Base-by-base conservation (phyloP, 2,329 filamentous ascomycete genomes). In the Curvularia hawaiiensis region DNA sequence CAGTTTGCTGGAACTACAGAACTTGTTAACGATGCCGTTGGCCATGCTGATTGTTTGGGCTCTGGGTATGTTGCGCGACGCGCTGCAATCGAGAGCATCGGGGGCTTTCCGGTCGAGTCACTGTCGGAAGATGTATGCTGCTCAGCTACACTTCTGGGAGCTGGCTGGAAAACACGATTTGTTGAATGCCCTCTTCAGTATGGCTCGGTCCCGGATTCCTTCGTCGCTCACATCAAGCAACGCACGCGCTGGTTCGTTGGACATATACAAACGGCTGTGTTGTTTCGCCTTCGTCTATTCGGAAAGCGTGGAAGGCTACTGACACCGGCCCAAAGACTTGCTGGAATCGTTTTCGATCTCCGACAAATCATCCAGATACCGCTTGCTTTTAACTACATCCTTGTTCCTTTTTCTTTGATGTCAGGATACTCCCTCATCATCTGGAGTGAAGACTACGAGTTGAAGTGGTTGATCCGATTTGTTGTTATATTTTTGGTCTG, bases 1-100 rank as follows among this genome's bases (percentile, higher is more conserved):
- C 82, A 83, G 60, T 87, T 87, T 68, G 83, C 85, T 10, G 83
- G 85, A 68, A 74, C 80, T n/a, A 78, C 77, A 67, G 80, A 82
- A 59, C 74, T 75, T 5, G 77, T 79, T 40, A 80, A 80, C 58
- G 80, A 82, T 57, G 73, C 75, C 0, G 69, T 78, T 28, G 77
- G 76, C 73, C 83, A 85, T 4, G 85, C 85, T n/a, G 86, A 85
- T 81, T 87, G 85, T 64, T 85, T 84, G n/a, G 86, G 86, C 4
- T 88, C 85, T 5, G 86, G 86, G 7, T 88, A 86, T 62, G 75
- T 85, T 4, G 80, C 83, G 28, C 83, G 85, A 3, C 83, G 85
- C n/a, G 74, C 80, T 52, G 86, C 86, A 6, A 76, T 89, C 4
- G 82, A 85, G 18, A 79, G 83, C 20, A 87, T 88, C 58, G 86